Evolutionary conservation across 768 basidiomycete genomes (phyloP), one percentile per base, ranked within the genome.

Genomic region (Serendipita sp.): DNA sequence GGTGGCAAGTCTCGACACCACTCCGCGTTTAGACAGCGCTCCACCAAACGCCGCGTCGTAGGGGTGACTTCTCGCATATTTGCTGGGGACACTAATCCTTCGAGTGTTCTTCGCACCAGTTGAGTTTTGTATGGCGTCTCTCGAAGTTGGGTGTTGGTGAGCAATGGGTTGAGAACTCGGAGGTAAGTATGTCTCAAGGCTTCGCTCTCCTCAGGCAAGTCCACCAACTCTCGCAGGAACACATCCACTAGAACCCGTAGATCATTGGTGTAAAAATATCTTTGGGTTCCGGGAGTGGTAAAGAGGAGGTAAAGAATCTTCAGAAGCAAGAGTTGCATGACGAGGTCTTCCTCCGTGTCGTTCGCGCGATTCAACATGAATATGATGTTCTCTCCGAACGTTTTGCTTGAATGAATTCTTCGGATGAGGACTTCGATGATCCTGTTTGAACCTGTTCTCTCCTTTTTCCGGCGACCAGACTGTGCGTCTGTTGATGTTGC

Each of bases 261-360:
- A 68, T 99, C 96, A 69, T 99, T 99, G 16, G 93, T 97, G 73
- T 96, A 99, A 70, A 99, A 98, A 71, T 91, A 98, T 71, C 98
- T 93, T 3, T 86, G 85, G 11, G 92, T 93, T 33, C 86, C 90
- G 65, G 85, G 84, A 1, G 90, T 96, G 16, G 92, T 95, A 72
- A 97, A 98, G 9, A 99, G 79, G 4, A 97, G 81, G 71, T 95
- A 99, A 1, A 99, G 79, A 42, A 97, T 80, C 73, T 99, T 99
- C 68, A 99, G 78, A 58, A 98, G 86, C 61, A 98, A 78, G 17
- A 98, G 76, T 67, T 96, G 92, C 84, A 95, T 90, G 74, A 92
- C 96, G 17, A 91, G 76, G 69, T 92, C 95, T 69, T 99, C 96
- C 4, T 89, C 77, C 0, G 88, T 88, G 43, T 85, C 82, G 69